Conservation (phyloP, 1,284 basidiomycete genomes). For the Tylopilus orsonianus region DNA sequence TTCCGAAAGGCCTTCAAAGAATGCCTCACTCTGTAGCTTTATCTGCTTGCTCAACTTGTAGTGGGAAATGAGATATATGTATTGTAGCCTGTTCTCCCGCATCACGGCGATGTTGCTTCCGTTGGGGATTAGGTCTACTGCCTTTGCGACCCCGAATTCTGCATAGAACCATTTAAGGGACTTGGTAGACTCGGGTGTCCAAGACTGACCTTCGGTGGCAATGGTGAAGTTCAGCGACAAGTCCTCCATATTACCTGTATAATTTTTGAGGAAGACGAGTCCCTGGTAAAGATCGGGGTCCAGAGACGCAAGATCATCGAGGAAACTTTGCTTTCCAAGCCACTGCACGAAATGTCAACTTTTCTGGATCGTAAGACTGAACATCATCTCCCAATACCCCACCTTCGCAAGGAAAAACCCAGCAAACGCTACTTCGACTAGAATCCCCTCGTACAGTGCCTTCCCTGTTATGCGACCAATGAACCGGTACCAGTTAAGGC, state of each 20-base stretch:
- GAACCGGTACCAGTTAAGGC: constrained; percentile 92
- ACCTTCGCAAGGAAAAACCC: constrained; percentile 93
- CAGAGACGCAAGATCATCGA: constrained; percentile 90
- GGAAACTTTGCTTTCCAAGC: constrained; percentile 84
- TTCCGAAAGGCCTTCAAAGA: constrained; percentile 84
- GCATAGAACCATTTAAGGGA: neutral
- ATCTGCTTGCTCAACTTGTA: constrained; percentile 91
- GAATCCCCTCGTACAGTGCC: constrained; percentile 94
- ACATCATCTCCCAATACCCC: constrained; percentile 17
- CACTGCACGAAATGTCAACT: constrained; percentile 64
- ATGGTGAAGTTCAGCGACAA: constrained; percentile 93
- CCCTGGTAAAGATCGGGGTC: constrained; percentile 93
- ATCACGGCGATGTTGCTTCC: constrained; percentile 89
- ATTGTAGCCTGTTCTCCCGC: constrained; percentile 84
- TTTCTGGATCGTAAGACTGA: no score
- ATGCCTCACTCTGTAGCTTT: constrained; percentile 78
- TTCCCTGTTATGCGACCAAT: constrained; percentile 93
- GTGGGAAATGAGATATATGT: constrained; percentile 89
- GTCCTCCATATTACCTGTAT: constrained; percentile 85
- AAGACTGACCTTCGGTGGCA: constrained; percentile 69
- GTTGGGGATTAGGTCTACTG: constrained; percentile 79
- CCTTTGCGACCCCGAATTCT: constrained; percentile 86
- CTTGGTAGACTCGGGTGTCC: neutral
- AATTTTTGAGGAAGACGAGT: constrained; percentile 91
- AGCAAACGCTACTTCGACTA: constrained; percentile 96